Conservation (phyloP, 768 basidiomycete species). For the Dacryopinax spathularia region DNA sequence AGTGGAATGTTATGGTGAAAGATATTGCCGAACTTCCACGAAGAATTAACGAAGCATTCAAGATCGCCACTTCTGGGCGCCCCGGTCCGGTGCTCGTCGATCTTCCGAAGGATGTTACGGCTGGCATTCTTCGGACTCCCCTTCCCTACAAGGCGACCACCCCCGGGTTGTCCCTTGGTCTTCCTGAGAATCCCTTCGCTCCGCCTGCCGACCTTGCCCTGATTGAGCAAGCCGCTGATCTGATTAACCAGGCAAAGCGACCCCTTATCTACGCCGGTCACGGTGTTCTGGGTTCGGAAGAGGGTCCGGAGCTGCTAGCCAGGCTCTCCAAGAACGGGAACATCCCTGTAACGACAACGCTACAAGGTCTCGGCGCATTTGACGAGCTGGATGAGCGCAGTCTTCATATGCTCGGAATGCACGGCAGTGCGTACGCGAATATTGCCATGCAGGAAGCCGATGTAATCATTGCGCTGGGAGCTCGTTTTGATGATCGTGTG, state of each 20-base stretch:
- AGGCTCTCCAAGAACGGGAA: constrained; percentile 70
- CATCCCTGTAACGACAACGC: constrained; percentile 92
- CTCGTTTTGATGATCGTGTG: constrained; percentile 94
- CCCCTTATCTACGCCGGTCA: constrained; percentile 90
- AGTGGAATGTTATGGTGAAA: constrained; percentile 99
- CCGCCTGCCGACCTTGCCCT: constrained; percentile 46
- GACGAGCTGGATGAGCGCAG: constrained; percentile 78
- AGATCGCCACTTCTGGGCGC: constrained; percentile 92
- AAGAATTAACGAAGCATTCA: constrained; percentile 97
- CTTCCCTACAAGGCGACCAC: constrained; percentile 76
- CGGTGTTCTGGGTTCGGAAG: constrained; percentile 67
- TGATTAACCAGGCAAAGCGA: constrained; percentile 84
- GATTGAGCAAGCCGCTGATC: constrained; percentile 67
- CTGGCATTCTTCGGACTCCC: constrained; percentile 71
- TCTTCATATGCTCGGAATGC: constrained; percentile 98
- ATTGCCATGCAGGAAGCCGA: constrained; percentile 95
- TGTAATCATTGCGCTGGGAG: constrained; percentile 92
- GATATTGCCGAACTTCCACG: constrained; percentile 88
- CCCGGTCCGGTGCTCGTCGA: constrained; percentile 98
- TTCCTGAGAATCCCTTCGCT: constrained; percentile 61
- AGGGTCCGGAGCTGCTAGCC: constrained; percentile 69
- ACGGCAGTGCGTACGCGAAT: constrained; percentile 94
- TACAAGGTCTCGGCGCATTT: constrained; percentile 90
- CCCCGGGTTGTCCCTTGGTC: constrained; percentile 56
- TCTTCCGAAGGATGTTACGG: constrained; percentile 97